phyloP scores from a whole-genome alignment of 768 basidiomycete genomes.

The Lentinula aciculospora region DNA sequence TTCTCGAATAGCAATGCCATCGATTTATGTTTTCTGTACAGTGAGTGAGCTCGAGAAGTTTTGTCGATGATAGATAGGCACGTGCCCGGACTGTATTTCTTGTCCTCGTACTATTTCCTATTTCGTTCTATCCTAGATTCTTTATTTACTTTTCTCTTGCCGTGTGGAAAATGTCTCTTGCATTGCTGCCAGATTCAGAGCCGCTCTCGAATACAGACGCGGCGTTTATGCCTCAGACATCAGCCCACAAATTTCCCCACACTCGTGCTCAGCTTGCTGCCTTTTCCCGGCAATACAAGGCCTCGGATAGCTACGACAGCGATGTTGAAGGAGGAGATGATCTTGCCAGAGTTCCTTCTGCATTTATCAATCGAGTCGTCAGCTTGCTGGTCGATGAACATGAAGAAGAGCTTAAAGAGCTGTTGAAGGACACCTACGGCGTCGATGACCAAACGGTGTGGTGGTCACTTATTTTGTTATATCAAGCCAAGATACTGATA shows the following conservation, averaged over 20 bases:
- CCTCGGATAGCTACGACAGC: constrained; percentile 49
- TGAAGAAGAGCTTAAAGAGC: constrained; percentile 77
- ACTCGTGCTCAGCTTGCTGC: constrained; percentile 75
- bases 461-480: constrained; percentile 13
- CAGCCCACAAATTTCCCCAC: constrained; percentile 59
- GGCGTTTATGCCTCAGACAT: constrained; percentile 1
- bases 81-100: not conserved
- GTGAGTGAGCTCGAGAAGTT: not conserved
- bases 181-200: constrained; percentile 6
- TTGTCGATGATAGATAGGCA: not conserved
- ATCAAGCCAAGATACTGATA: constrained; percentile 8
- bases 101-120: not conserved
- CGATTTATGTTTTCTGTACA: not conserved
- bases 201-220: constrained; percentile 4
- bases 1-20: not conserved
- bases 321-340: constrained; percentile 54
- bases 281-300: constrained; percentile 69
- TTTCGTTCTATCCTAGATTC: not conserved
- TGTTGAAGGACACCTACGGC: constrained; percentile 67
- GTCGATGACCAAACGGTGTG: constrained; percentile 68
- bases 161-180: constrained; percentile 2
- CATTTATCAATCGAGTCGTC: constrained; percentile 68
- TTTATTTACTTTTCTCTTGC: not conserved
- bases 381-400: constrained; percentile 72
- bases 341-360: constrained; percentile 45